These are phyloP conservation scores for Psidium friedrichsthalianum DNA, from an alignment of 345 rosid species.

Conservation along the genomic window DNA sequence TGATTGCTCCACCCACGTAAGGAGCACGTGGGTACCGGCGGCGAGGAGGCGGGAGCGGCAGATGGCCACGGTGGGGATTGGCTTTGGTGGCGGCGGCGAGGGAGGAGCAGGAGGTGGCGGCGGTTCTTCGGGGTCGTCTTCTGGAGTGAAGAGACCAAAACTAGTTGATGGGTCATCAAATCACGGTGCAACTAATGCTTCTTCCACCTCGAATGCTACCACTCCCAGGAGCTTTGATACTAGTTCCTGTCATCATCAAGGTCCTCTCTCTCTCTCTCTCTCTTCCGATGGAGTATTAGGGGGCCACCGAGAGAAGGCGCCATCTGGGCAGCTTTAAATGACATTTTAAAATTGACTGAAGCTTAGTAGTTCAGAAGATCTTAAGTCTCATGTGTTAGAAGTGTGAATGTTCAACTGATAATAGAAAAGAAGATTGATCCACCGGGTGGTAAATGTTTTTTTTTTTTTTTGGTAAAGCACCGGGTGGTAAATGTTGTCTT, in stretches of 20 bases:
- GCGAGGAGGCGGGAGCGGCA: conserved; percentile 30
- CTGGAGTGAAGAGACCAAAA: conserved; percentile 47
- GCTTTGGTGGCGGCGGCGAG: conserved; percentile 1
- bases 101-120: background rate
- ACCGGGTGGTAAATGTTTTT: background rate
- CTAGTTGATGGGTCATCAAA: conserved; percentile 10
- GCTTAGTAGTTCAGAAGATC: background rate
- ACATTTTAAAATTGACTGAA: background rate
- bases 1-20: conserved; percentile 64
- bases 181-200: conserved; percentile 9
- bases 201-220: conserved; percentile 22
- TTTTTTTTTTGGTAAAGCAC: too few relatives aligned
- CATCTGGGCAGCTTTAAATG: background rate
- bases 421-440: background rate
- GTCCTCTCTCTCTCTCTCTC: conserved; percentile 7
- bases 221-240: conserved; percentile 25
- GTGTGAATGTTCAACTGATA: background rate
- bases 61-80: conserved; percentile 1
- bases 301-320: background rate
- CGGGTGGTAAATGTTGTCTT: background rate
- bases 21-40: conserved; percentile 83
- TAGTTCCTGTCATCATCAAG: conserved; percentile 38
- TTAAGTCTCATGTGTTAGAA: background rate
- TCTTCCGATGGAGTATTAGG: background rate
- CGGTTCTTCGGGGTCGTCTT: conserved; percentile 36